A percentile compares a stretch with the other conserved stretches of the same genome.
phyloP scores from a whole-genome alignment of 495 filamentous ascomycete genomes.

The Clavariopsis aquatica region DNA sequence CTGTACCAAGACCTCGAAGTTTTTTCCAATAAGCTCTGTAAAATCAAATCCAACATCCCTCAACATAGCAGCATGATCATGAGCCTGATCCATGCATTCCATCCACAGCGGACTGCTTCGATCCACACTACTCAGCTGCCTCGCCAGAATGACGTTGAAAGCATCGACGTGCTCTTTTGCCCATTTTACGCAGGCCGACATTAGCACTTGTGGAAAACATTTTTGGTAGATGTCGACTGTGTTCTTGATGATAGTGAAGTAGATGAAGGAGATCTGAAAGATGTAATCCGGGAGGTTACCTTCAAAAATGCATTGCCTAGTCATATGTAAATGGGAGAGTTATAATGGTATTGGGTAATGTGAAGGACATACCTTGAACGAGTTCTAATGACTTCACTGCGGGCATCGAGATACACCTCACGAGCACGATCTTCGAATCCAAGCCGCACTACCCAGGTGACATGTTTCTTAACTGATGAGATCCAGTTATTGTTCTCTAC shows the following conservation, averaged over 20 bases:
- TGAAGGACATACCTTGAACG: constrained; percentile 65
- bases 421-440: constrained; percentile 88
- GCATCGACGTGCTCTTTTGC: constrained; percentile 87
- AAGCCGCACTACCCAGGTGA: constrained; percentile 78
- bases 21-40: constrained; percentile 61
- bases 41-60: constrained; percentile 90
- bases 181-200: constrained; percentile 93
- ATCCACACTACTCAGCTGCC: constrained; percentile 81
- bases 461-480: constrained; percentile 69
- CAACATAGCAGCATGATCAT: constrained; percentile 75
- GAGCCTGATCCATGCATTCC: constrained; percentile 80
- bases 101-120: constrained; percentile 69
- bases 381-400: constrained; percentile 72
- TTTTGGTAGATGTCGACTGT: constrained; percentile 84
- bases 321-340: constrained; percentile 40
- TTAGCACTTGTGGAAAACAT: constrained; percentile 83
- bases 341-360: neutral
- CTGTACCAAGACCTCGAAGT: constrained; percentile 13
- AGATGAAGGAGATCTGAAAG: constrained; percentile 92
- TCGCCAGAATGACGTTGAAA: constrained; percentile 77
- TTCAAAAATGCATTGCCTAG: constrained; percentile 88
- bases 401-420: constrained; percentile 79
- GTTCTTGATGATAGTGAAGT: constrained; percentile 91
- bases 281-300: constrained; percentile 90
- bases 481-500: constrained; percentile 71